Evolutionary conservation across 2,329 filamentous ascomycete genomes (phyloP).

Genomic region (Fusarium scirpi): DNA sequence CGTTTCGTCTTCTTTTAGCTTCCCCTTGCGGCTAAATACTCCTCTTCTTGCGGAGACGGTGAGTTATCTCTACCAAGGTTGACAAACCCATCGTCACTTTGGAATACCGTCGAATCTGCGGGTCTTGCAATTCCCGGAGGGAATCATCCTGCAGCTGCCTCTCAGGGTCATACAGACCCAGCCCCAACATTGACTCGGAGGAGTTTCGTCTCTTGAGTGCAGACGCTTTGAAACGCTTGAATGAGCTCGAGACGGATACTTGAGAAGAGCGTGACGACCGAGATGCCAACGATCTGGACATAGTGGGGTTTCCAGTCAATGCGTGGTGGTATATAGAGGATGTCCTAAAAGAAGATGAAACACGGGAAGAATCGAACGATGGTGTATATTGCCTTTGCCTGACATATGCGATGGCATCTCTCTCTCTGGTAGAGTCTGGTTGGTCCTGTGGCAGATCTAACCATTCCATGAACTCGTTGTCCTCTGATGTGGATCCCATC

Average conservation of each 20-base stretch:
- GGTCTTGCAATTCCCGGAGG: too few relatives aligned
- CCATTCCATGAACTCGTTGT: not conserved
- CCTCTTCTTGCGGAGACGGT: too few relatives aligned
- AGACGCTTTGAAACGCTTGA: constrained; percentile 1
- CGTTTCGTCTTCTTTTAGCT: too few relatives aligned
- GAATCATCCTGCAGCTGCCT: too few relatives aligned
- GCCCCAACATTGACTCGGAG: too few relatives aligned
- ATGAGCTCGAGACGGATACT: not conserved
- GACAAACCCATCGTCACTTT: too few relatives aligned
- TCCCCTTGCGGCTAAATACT: too few relatives aligned
- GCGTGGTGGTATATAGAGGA: not conserved
- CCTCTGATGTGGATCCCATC: not conserved
- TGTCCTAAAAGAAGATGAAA: not conserved
- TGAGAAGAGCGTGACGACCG: not conserved
- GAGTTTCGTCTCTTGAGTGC: not conserved
- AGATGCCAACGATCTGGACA: not conserved
- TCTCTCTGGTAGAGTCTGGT: not conserved
- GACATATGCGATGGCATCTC: not conserved
- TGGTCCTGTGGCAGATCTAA: not conserved
- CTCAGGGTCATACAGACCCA: too few relatives aligned
- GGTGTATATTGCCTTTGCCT: not conserved
- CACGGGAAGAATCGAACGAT: not conserved
- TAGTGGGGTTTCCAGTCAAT: not conserved
- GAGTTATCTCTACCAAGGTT: too few relatives aligned
- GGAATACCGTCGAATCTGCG: too few relatives aligned